These are phyloP conservation scores for Microbotryum scabiosae DNA, from an alignment of 1,284 basidiomycete species.

Conservation along the genomic window DNA sequence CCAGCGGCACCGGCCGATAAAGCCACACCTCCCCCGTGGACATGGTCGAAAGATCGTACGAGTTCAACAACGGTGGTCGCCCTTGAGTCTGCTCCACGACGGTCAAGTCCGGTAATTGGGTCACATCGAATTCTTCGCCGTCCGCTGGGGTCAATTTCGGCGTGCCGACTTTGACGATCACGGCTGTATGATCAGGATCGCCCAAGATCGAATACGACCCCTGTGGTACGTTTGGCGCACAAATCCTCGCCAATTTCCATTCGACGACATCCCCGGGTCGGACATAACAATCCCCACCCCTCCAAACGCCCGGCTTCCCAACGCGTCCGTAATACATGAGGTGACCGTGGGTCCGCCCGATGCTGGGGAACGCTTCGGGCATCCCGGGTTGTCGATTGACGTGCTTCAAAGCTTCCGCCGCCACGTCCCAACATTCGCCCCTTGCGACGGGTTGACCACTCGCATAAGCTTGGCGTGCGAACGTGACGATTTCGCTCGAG, in stretches of 20 bases:
- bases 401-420: constrained; percentile 48
- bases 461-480: constrained; percentile 47
- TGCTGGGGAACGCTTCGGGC: constrained; percentile 47
- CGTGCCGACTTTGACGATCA: constrained; percentile 22
- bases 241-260: constrained; percentile 41
- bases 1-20: constrained; percentile 32
- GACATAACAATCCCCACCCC: constrained; percentile 50
- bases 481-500: constrained; percentile 48
- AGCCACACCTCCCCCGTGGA: constrained; percentile 35
- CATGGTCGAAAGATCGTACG: constrained; percentile 33
- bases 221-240: neutral
- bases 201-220: constrained; percentile 10
- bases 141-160: constrained; percentile 7
- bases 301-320: constrained; percentile 40
- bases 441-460: constrained; percentile 46
- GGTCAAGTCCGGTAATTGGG: constrained; percentile 27
- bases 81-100: constrained; percentile 36
- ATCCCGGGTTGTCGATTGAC: constrained; percentile 34
- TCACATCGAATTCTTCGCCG: constrained; percentile 20
- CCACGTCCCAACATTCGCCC: constrained; percentile 54
- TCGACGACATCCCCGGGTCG: constrained; percentile 53
- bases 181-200: constrained; percentile 32
- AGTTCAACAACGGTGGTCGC: constrained; percentile 16
- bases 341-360: constrained; percentile 51
- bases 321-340: constrained; percentile 49